Conservation (phyloP, 345 rosid genomes). For the Citrus cavaleriei region DNA sequence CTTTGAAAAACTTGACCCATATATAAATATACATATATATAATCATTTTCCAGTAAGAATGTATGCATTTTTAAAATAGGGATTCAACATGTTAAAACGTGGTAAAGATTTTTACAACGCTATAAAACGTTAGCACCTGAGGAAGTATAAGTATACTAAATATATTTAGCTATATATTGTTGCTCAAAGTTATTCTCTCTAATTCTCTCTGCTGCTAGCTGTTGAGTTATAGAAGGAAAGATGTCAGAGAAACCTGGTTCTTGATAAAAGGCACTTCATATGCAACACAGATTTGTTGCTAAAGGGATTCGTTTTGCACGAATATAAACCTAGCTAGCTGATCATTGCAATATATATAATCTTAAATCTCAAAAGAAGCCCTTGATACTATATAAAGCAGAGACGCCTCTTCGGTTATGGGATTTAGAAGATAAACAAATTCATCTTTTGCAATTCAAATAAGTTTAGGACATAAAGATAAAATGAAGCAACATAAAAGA, state of each 20-base stretch:
- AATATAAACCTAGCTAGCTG: not conserved
- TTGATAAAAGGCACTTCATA: not conserved
- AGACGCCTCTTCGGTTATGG: not conserved
- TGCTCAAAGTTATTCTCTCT: not conserved
- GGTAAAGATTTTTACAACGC: no score
- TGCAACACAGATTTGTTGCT: not conserved
- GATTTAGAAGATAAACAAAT: not conserved
- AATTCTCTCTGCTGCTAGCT: not conserved
- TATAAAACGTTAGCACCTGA: no score
- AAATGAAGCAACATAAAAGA: not conserved
- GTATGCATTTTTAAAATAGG: no score
- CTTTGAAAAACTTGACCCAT: no score
- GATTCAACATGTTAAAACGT: no score
- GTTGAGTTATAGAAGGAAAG: not conserved
- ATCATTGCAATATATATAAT: not conserved
- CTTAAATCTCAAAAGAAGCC: not conserved
- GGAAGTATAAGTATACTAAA: no score
- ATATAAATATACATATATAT: no score
- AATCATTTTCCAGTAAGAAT: no score
- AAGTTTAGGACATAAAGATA: conserved; percentile 1
- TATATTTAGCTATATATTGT: not conserved
- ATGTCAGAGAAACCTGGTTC: not conserved
- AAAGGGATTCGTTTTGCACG: not conserved
- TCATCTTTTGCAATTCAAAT: not conserved
- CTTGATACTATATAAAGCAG: not conserved